Evolutionary conservation across 202 grass and related monocot species (phyloP).

Genomic region (Schoenoplectus tabernaemontani): DNA sequence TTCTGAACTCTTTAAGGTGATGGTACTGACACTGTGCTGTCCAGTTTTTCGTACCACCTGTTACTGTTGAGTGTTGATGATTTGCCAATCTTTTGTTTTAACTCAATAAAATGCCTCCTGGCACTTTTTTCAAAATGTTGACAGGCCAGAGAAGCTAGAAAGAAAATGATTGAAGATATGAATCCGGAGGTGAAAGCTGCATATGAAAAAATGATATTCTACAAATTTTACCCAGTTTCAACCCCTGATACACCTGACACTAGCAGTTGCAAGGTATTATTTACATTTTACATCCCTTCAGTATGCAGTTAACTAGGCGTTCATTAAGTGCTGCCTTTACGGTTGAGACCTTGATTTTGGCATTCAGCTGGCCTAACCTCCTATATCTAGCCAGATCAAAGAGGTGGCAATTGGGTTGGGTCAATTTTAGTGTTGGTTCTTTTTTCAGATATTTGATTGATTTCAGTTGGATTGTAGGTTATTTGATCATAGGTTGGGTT

Average conservation of each 20-base stretch:
- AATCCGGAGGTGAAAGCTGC: constrained; percentile 59
- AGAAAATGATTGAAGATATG: constrained; percentile 76
- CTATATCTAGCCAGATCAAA: too few relatives aligned
- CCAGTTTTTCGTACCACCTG: background rate
- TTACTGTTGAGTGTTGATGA: background rate
- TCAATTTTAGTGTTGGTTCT: too few relatives aligned
- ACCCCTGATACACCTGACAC: constrained; percentile 15
- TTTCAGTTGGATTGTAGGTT: too few relatives aligned
- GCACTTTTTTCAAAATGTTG: constrained; percentile 17
- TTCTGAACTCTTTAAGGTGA: too few relatives aligned
- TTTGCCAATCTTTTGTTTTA: background rate
- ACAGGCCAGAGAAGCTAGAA: constrained; percentile 79
- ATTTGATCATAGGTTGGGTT: too few relatives aligned
- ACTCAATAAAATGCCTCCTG: background rate
- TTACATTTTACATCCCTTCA: background rate
- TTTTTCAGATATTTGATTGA: too few relatives aligned
- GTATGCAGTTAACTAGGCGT: too few relatives aligned
- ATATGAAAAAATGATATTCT: constrained; percentile 65
- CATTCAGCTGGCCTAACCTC: too few relatives aligned
- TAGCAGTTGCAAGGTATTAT: background rate
- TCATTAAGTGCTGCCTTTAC: too few relatives aligned
- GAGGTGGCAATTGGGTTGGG: too few relatives aligned
- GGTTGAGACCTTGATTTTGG: too few relatives aligned
- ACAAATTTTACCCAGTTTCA: constrained; percentile 77
- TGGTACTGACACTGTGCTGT: background rate